These are phyloP conservation scores for Protea cynaroides DNA, from an alignment of 164 flowering plant species.

Conservation along the genomic window DNA sequence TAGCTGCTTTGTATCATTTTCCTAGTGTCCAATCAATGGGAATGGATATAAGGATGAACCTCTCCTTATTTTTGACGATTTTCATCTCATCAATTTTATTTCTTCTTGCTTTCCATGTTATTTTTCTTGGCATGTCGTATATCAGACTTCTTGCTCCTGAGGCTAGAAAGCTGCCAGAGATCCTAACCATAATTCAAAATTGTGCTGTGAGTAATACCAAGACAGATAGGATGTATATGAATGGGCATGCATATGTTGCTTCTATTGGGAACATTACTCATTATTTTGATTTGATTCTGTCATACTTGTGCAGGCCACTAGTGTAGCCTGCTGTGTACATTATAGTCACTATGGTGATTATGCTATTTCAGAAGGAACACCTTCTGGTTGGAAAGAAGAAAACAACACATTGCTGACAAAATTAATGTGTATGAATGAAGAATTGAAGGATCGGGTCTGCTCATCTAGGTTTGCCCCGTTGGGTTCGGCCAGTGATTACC, in stretches of 20 bases:
- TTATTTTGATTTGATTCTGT: neutral
- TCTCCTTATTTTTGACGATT: constrained; percentile 82
- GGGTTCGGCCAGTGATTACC: constrained; percentile 98
- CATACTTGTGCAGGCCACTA: constrained; percentile 62
- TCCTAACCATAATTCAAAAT: constrained; percentile 82
- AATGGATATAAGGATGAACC: constrained; percentile 97
- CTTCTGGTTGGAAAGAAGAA: constrained; percentile 68
- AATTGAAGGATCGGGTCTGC: constrained; percentile 85
- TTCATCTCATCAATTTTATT: constrained; percentile 76
- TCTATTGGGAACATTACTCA: neutral
- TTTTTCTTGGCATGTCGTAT: constrained; percentile 93
- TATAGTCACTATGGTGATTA: constrained; percentile 97
- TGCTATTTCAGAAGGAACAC: constrained; percentile 54
- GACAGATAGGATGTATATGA: too few species aligned
- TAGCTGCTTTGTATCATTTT: constrained; percentile 94
- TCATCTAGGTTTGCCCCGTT: constrained; percentile 99
- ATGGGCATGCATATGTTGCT: too few species aligned
- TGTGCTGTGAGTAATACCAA: constrained; percentile 71
- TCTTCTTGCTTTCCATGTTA: constrained; percentile 79
- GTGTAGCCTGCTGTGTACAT: constrained; percentile 96
- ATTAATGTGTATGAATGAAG: constrained; percentile 64
- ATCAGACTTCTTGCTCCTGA: constrained; percentile 95
- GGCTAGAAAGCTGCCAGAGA: constrained; percentile 85
- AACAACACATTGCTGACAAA: constrained; percentile 66
- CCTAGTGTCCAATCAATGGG: constrained; percentile 99